Evolutionary conservation across 1,139 yeast species (phyloP), one percentile per base, ranked within the genome.

Genomic region (Candida glucosophila): DNA sequence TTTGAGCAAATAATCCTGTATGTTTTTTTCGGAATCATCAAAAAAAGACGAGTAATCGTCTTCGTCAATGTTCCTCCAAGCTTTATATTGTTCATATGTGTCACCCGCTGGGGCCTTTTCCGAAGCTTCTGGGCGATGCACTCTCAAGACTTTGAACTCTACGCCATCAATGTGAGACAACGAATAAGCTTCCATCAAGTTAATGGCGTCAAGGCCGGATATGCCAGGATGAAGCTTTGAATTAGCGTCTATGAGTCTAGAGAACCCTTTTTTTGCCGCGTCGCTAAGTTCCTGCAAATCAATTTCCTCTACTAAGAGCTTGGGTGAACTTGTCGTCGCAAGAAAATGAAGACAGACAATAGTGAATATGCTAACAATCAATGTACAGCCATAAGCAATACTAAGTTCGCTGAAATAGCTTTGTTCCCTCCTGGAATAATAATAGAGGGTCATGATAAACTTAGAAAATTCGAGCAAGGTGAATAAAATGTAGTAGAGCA

Each of bases 111-210:
- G 16, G 6, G 17, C 6, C 16, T 24, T 22, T 6, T 21, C 22
- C 15, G 22, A 25, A 14, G 39, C 29, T 6, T 22, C 22, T 14
- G 28, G 9, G 22, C 31, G 12, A 30, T 38, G 60, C 0, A 62
- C 59, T 11, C 68, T 42, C 16, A 61, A 41, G 4, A 61, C 64
- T 26, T 44, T 41, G 36, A 66, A 58, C 11, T 34, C 35, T 54
- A 61, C 47, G 6, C 49, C 51, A 8, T 43, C 43, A 27, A 60
- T 40, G 4, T 42, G 39, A 2, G 61, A 41, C 15, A 36, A 34
- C 9, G 44, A 36, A 29, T 61, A 61, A 2, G 64, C 53, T 33
- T 47, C 49, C 58, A 61, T 56, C 24, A 61, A 40, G 14, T 58
- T 48, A 5, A 61, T 33, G 3, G 59, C 64, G 20, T 52, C 45